Base-by-base conservation (phyloP, 2,329 filamentous ascomycete species). In the Microdochium nivale region DNA sequence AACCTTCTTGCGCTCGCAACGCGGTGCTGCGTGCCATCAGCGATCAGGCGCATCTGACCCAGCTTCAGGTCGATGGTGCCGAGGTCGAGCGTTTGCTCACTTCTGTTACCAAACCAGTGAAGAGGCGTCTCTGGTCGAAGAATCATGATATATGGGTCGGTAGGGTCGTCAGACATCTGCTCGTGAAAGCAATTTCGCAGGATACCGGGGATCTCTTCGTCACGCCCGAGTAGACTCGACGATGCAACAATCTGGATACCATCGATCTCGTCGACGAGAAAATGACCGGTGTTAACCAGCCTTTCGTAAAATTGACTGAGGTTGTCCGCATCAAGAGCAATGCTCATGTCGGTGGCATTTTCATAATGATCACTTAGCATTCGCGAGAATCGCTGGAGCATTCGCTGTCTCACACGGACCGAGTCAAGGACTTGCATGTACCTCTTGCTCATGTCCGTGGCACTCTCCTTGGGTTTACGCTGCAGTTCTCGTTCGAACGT, bases 381-480 rank as follows among this genome's bases (percentile, higher is more conserved):
- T 58, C 90, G 83, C 19, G 89, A 94, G 69, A 97, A 97, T 54
- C 94, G 88, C 65, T 97, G 95, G 56, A 99, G 77, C 80, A 97
- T 97, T 68, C 94, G 82, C 69, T 99, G 94, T 23, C 94, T 84
- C 52, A 97, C 91, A 62, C 94, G 90, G 23, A 97, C 95, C 1
- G 94, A 97, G 67, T 99, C 94, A 2, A 99, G 74, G 56, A 91
- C 90, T 55, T 90, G 87, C 70, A 96, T 97, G 75, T 97, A 99
- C 47, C 94, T 83, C 72, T 95, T 96, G 68, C 94, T 95, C 87
- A 96, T 95, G 56, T 96, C 92, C 9, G 82, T 73, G 1, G 86
- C 82, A 52, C 86, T 87, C 69, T 97, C 91, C 59, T 90, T 90
- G 1, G 88, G 85, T 59, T 89, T 87, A 52, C 86, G 81, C 58